Percentiles rank a stretch among this genome's conserved stretches.
phyloP scores from a whole-genome alignment of 768 basidiomycete species.

The Xerocomellus intermedius region DNA sequence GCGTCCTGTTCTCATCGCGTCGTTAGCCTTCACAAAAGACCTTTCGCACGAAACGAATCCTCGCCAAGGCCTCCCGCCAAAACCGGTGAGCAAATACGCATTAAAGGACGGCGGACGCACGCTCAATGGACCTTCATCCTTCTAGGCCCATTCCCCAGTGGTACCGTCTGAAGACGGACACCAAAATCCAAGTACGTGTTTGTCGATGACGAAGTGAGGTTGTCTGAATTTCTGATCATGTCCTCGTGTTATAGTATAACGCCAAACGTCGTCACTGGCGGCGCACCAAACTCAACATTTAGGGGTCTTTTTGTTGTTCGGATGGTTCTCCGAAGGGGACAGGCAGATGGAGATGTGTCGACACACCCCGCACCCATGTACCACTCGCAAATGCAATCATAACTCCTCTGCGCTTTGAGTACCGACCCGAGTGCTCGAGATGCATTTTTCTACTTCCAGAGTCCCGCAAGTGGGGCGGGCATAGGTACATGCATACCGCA shows the following conservation, averaged over 20 bases:
- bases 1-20: neutral
- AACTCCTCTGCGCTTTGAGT: neutral
- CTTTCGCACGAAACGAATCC: slow-evolving; percentile 94
- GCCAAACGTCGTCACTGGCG: slow-evolving; percentile 99
- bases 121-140: neutral
- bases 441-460: neutral
- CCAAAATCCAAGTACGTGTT: slow-evolving; percentile 78
- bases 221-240: neutral
- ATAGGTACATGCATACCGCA: neutral
- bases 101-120: neutral
- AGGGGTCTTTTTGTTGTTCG: slow-evolving; percentile 28
- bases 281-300: slow-evolving; percentile 98
- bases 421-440: too few relatives aligned
- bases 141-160: slow-evolving; percentile 95
- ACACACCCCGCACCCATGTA: slow-evolving; percentile 26
- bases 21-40: slow-evolving; percentile 96
- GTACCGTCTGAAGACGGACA: slow-evolving; percentile 97
- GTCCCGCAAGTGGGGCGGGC: neutral
- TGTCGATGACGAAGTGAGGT: neutral
- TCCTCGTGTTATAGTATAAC: slow-evolving; percentile 60
- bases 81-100: slow-evolving; percentile 66
- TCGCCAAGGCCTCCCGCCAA: slow-evolving; percentile 94
- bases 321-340: slow-evolving; percentile 1
- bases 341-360: slow-evolving; percentile 17
- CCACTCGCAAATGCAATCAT: slow-evolving; percentile 22